Conservation (phyloP, 371 early-diverging fungal species). For the Rhizopus stolonifer region DNA sequence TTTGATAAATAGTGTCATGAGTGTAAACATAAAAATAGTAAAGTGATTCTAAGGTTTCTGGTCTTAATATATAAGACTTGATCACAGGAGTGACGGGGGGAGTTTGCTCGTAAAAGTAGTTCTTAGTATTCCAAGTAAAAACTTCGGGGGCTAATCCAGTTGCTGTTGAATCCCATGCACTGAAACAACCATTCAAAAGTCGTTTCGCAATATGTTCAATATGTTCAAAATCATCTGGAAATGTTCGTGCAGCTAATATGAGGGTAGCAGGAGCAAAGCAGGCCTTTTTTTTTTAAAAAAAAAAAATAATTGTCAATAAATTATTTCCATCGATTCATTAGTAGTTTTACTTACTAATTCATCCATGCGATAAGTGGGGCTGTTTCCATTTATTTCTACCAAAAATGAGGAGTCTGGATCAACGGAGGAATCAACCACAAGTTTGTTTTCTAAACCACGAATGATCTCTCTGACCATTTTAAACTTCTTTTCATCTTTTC, state of each 20-base stretch:
- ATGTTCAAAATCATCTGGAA: conserved; percentile 25
- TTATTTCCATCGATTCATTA: no score
- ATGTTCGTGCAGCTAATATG: conserved; percentile 29
- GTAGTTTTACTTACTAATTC: conserved; percentile 29
- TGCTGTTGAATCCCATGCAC: conserved; percentile 36
- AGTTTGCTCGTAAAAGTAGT: background rate
- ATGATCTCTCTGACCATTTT: conserved; percentile 42
- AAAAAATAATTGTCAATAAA: conserved; percentile 2
- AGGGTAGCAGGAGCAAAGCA: conserved; percentile 46
- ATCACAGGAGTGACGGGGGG: conserved; percentile 26
- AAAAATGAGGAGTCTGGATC: conserved; percentile 25
- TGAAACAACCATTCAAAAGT: conserved; percentile 41
- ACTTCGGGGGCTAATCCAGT: conserved; percentile 47
- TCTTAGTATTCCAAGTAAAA: conserved; percentile 28
- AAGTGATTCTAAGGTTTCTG: conserved; percentile 75
- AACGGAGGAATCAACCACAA: conserved; percentile 27
- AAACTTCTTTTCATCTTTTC: conserved; percentile 40
- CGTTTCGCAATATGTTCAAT: conserved; percentile 27
- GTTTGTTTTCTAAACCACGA: conserved; percentile 20
- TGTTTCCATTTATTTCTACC: conserved; percentile 19
- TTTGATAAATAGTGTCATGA: conserved; percentile 65
- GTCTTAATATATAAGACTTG: conserved; percentile 41
- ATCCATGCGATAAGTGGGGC: conserved; percentile 32
- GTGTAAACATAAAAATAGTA: conserved; percentile 74
- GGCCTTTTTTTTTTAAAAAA: conserved; percentile 12